A percentile compares a stretch with the other conserved stretches of the same genome.
Conservation (phyloP, 257 asterid genomes). For the Datura wrightii region DNA sequence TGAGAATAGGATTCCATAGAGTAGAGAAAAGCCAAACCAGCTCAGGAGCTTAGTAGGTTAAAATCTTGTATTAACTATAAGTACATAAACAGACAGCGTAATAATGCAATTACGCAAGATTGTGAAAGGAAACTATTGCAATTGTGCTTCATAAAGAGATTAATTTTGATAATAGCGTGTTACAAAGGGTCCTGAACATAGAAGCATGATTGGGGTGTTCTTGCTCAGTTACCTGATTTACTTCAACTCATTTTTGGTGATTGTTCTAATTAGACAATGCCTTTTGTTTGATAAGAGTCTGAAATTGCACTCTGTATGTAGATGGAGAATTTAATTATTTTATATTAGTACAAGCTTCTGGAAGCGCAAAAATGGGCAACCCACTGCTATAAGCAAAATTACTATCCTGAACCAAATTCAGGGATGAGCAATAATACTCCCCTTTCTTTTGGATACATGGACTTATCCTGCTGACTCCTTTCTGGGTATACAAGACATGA, state of each 20-base stretch:
- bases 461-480: neutral
- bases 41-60: neutral
- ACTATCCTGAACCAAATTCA: neutral
- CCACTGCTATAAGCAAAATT: neutral
- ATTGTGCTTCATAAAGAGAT: neutral
- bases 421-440: neutral
- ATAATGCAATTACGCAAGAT: neutral
- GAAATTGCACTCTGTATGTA: neutral
- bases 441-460: neutral
- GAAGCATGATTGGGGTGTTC: neutral
- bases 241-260: neutral
- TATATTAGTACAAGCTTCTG: neutral
- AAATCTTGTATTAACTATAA: neutral
- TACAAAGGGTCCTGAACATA: neutral
- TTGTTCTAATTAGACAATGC: conserved; percentile 1
- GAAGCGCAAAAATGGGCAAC: neutral
- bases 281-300: neutral
- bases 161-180: neutral
- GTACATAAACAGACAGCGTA: neutral
- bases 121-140: neutral
- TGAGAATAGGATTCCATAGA: neutral
- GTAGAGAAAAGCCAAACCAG: neutral
- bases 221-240: neutral
- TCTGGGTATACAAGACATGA: neutral
- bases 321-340: neutral